Evolutionary conservation across 495 filamentous ascomycete species (phyloP), one percentile per base, ranked within the genome.

Genomic region (Penicillium pancosmium): DNA sequence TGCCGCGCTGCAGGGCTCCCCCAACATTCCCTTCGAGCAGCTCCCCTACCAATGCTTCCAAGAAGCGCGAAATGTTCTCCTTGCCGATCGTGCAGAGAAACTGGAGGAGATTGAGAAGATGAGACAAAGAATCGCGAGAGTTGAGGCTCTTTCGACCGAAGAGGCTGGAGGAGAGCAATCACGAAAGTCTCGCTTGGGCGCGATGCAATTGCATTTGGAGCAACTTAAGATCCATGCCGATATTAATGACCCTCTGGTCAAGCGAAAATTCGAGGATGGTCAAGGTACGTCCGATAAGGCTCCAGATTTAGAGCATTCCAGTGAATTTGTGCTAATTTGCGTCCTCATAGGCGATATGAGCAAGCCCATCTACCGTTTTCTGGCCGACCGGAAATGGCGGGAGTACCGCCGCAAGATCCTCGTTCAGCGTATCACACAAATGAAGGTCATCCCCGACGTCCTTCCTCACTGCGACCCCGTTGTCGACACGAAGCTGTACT

Each of bases 1-100:
- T 67, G 91, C 87, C 5, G 89, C 89, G 5, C 71, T 95, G 60
- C 85, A 85, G 59, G 79, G 80, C 18, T 84, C 87, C 10, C 50
- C 59, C 57, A 84, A 87, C 60, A 78, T 97, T 56, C 94, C 93
- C 49, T 98, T 99, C 74, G 89, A 93, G 73, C 89, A 92, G 68
- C 76, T 96, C 61, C 93, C 93, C 35, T 96, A 95, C 76, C 92
- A 98, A 80, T 93, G 90, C 70, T 99, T 97, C 82, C 94, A 99
- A 74, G 91, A 97, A 74, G 94, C 94, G 41, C 87, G 92, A 54
- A 89, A 90, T 66, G 72, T 98, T 36, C 80, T 99, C 44, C 80
- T 82, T 52, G 82, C 81, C 60, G 94, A 99, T 74, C 85, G 94
- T 15, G 76, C 86, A 54, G 85, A 95, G 74, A 99, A 98, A 76